phyloP scores from a whole-genome alignment of 495 filamentous ascomycete genomes.

The Aspergillus ellipticus region DNA sequence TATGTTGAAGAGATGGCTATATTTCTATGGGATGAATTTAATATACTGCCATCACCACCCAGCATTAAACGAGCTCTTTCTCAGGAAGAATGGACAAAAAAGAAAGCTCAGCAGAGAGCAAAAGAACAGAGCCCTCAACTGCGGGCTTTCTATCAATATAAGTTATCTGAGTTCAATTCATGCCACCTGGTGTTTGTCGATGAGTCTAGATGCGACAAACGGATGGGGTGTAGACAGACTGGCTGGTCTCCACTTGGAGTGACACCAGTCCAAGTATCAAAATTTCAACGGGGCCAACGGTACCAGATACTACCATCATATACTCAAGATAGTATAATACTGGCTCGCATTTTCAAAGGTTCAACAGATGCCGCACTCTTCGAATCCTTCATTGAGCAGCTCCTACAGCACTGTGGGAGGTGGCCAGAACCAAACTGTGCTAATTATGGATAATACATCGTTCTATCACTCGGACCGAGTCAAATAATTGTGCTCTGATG shows the following conservation, averaged over 20 bases:
- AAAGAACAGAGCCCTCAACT: slow-evolving; percentile 26
- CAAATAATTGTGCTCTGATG: slow-evolving; percentile 29
- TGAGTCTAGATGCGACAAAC: slow-evolving; percentile 32
- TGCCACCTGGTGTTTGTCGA: slow-evolving; percentile 34
- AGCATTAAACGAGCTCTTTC: slow-evolving; percentile 5
- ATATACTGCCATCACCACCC: not conserved
- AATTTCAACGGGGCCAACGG: slow-evolving; percentile 26
- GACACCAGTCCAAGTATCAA: slow-evolving; percentile 29
- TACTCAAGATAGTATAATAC: slow-evolving; percentile 34
- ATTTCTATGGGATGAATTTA: slow-evolving; percentile 22
- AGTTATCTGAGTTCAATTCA: slow-evolving; percentile 26
- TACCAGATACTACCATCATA: slow-evolving; percentile 41
- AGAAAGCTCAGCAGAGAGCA: slow-evolving; percentile 8
- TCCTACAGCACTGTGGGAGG: slow-evolving; percentile 32
- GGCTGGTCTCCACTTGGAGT: slow-evolving; percentile 31
- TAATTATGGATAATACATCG: slow-evolving; percentile 46
- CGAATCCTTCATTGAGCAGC: slow-evolving; percentile 39
- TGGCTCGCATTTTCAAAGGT: slow-evolving; percentile 33
- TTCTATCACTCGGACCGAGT: slow-evolving; percentile 34
- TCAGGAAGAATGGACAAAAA: slow-evolving; percentile 12
- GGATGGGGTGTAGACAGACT: slow-evolving; percentile 23
- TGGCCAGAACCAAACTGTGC: slow-evolving; percentile 40
- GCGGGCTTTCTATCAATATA: slow-evolving; percentile 30
- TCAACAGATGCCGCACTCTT: slow-evolving; percentile 37
- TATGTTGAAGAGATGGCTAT: slow-evolving; percentile 23